Conservation (phyloP, 2,329 filamentous ascomycete genomes). For the Westerdykella sp. region DNA sequence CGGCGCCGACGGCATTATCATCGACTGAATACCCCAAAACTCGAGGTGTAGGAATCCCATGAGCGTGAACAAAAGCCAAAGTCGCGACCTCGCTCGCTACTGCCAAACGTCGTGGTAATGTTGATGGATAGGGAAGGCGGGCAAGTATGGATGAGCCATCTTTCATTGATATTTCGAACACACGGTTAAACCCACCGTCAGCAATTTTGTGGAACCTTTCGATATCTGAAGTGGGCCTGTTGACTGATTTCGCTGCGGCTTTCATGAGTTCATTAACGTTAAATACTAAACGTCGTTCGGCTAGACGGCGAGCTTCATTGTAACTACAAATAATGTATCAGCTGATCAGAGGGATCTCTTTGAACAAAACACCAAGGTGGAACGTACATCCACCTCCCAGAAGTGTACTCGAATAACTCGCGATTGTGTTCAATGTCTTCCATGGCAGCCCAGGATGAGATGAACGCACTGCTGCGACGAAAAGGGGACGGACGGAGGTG, state of each 20-base stretch:
- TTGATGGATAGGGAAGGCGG: slow-evolving; percentile 31
- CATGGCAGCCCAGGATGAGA: slow-evolving; percentile 2
- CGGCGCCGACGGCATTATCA: slow-evolving; percentile 18
- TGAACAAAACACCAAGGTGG: not conserved
- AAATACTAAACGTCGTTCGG: slow-evolving; percentile 15
- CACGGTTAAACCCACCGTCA: slow-evolving; percentile 35
- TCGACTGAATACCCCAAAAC: slow-evolving; percentile 16
- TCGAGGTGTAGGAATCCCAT: slow-evolving; percentile 20
- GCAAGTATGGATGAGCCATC: slow-evolving; percentile 25
- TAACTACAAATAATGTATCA: slow-evolving; percentile 10
- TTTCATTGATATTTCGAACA: slow-evolving; percentile 25
- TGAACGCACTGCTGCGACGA: slow-evolving; percentile 1
- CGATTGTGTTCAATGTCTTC: slow-evolving; percentile 4
- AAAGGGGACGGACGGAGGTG: not conserved
- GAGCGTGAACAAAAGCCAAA: slow-evolving; percentile 23
- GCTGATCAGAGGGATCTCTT: slow-evolving; percentile 1
- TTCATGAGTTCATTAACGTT: slow-evolving; percentile 18
- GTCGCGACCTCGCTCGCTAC: slow-evolving; percentile 38
- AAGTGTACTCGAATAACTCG: slow-evolving; percentile 23
- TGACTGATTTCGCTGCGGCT: slow-evolving; percentile 13
- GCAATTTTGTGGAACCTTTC: slow-evolving; percentile 26
- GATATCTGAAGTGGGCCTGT: slow-evolving; percentile 12
- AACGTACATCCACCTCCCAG: slow-evolving; percentile 23
- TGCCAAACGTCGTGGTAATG: slow-evolving; percentile 20
- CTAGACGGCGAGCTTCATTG: slow-evolving; percentile 17